These are phyloP conservation scores for Boechera divaricarpa DNA, from an alignment of 345 rosid genomes.

Conservation along the genomic window DNA sequence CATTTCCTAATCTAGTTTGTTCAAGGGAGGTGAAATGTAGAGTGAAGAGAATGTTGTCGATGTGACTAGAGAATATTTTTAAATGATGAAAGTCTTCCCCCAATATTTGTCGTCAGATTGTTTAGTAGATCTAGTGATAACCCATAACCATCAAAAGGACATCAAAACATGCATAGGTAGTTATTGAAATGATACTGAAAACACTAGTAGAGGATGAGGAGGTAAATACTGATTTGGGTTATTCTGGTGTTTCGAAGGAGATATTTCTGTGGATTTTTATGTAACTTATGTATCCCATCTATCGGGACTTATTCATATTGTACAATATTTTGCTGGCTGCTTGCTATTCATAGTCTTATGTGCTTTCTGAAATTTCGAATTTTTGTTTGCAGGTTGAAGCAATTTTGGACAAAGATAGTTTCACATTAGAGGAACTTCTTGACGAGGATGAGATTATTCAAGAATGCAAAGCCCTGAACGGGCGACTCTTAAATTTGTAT, in stretches of 20 bases:
- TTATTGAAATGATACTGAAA: not conserved
- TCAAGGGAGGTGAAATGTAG: not conserved
- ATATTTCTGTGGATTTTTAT: not conserved
- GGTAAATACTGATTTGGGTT: not conserved
- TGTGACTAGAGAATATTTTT: not conserved
- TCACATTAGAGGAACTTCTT: conserved; percentile 90
- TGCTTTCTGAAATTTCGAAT: conserved; percentile 12
- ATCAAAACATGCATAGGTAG: not conserved
- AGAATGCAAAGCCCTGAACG: conserved; percentile 93
- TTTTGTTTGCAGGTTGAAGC: conserved; percentile 74
- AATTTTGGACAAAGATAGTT: conserved; percentile 84
- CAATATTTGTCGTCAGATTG: not conserved
- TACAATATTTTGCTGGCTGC: conserved; percentile 13
- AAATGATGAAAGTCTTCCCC: not conserved
- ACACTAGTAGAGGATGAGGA: not conserved
- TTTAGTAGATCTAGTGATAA: not conserved
- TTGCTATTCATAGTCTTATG: conserved; percentile 8
- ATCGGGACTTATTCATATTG: not conserved
- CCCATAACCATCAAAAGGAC: not conserved
- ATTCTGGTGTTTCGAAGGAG: not conserved
- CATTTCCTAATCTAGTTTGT: conserved; percentile 13
- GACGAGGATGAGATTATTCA: conserved; percentile 98
- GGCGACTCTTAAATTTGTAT: conserved; percentile 91
- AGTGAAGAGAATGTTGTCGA: conserved; percentile 1
- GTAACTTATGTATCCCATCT: not conserved